These are phyloP conservation scores for Apiospora marii DNA, from an alignment of 2,329 filamentous ascomycete species.

Conservation along the genomic window DNA sequence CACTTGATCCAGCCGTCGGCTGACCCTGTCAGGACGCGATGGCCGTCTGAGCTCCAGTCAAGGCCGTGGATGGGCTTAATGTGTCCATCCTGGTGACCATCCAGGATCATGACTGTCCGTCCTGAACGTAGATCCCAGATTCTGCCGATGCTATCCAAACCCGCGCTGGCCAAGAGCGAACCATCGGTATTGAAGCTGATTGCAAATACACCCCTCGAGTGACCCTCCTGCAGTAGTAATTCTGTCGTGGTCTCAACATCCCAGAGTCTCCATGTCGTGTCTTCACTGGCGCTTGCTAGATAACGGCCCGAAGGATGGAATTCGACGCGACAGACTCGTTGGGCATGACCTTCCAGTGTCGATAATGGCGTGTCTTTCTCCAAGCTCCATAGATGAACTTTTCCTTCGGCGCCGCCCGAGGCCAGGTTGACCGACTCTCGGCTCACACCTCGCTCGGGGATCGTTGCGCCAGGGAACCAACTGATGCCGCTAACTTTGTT, in stretches of 20 bases:
- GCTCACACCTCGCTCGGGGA: constrained; percentile 75
- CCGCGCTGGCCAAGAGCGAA: constrained; percentile 88
- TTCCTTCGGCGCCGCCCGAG: constrained; percentile 87
- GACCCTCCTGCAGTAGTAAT: constrained; percentile 88
- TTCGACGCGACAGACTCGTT: constrained; percentile 88
- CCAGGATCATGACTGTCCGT: constrained; percentile 93
- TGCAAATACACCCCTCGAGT: constrained; percentile 91
- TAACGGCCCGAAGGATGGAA: constrained; percentile 94
- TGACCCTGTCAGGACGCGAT: constrained; percentile 91
- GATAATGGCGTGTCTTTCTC: constrained; percentile 84
- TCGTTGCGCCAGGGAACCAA: constrained; percentile 86
- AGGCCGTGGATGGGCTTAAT: constrained; percentile 93
- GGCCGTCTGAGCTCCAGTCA: constrained; percentile 91
- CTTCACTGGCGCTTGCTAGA: constrained; percentile 91
- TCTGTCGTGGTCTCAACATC: constrained; percentile 88
- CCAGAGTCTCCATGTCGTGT: constrained; percentile 97
- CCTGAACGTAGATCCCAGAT: constrained; percentile 96
- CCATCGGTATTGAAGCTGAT: constrained; percentile 92
- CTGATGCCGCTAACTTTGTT: constrained; percentile 89
- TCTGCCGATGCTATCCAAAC: constrained; percentile 90
- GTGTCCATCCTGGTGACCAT: constrained; percentile 80
- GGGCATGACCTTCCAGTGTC: constrained; percentile 83
- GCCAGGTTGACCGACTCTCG: constrained; percentile 82
- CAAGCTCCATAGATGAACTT: constrained; percentile 90
- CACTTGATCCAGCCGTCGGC: constrained; percentile 97